Base-by-base conservation (phyloP, 2,329 filamentous ascomycete genomes). In the Penicillium griseofulvum region DNA sequence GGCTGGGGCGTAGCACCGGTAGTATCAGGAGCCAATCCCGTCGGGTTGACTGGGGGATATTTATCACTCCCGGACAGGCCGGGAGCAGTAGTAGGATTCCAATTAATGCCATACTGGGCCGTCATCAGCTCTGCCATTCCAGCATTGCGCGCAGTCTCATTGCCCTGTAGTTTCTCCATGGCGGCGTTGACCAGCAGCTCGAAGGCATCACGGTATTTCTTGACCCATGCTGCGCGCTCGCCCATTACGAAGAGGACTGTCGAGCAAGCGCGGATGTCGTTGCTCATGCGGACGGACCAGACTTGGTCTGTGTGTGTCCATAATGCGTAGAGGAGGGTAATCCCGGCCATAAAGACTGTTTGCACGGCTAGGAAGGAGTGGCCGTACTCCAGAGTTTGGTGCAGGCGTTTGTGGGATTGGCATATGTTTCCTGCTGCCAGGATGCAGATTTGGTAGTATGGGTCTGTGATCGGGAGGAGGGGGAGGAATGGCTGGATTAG, bases 401-500 rank as follows among this genome's bases (percentile, higher is more conserved):
- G 71, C 14, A 74, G 63, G 10, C 68, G 65, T 55, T 74, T 74
- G 57, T 74, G 71, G 0, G 66, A 68, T 53, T 74, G 71, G 55
- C 71, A 74, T 44, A 73, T 72, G 28, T 73, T 67, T 7, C 71
- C 71, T 12, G 71, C 67, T 11, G 71, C 70, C 22, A 65, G 67
- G 41, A 74, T 67, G 48, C 72, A 71, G 56, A 78, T 76, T 12
- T 74, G 70, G 54, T 80, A 79, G 54, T 78, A 79, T 0, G 77
- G 76, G 59, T 80, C 78, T 6, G 72, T 69, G 4, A 77, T 70
- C 5, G 75, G 71, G 6, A 82, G 68, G 16, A 79, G 71, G 2
- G 76, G 74, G 1, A 81, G 66, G 52, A 82, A 81, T 1, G 79
- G 80, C 49, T 82, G 80, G 17, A 82, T 72, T 1, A 82, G 68